phyloP scores from a whole-genome alignment of 768 basidiomycete species.

The Phanerodontia chrysosporium region DNA sequence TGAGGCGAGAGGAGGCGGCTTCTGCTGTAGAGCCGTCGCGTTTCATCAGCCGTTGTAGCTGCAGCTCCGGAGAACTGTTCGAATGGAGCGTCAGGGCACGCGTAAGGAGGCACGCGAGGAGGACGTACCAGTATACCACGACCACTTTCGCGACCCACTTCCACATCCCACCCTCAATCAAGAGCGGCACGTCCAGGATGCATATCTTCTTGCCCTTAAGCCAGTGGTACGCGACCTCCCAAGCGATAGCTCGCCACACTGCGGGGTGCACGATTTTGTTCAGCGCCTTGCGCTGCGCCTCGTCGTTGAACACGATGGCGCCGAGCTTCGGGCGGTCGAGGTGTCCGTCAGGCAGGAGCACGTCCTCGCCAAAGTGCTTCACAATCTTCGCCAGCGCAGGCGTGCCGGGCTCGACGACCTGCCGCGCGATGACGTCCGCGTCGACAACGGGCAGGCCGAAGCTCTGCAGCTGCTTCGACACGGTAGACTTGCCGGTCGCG shows the following conservation, averaged over 20 bases:
- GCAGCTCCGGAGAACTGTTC: conserved; percentile 72
- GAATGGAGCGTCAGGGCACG: background rate
- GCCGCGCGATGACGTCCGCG: conserved; percentile 84
- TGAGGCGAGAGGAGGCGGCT: conserved; percentile 71
- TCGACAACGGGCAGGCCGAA: conserved; percentile 83
- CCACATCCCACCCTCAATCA: conserved; percentile 87
- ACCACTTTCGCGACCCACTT: conserved; percentile 78
- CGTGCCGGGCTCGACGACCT: conserved; percentile 83
- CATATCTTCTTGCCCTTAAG: conserved; percentile 71
- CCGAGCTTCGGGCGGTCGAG: conserved; percentile 85
- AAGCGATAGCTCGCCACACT: conserved; percentile 74
- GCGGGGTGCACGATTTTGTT: conserved; percentile 91
- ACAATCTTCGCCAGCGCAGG: conserved; percentile 65
- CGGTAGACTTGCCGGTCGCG: conserved; percentile 94
- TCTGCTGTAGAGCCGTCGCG: conserved; percentile 64
- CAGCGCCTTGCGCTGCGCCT: conserved; percentile 60
- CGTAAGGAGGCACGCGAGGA: background rate
- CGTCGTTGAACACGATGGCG: conserved; percentile 78
- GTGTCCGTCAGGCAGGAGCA: conserved; percentile 64
- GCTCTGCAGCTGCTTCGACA: conserved; percentile 65
- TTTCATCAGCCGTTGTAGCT: conserved; percentile 76
- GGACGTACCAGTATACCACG: conserved; percentile 87
- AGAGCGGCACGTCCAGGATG: conserved; percentile 85
- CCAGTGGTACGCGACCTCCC: conserved; percentile 68
- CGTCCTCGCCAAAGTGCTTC: conserved; percentile 61